These are phyloP conservation scores for Solanum aculeatissimum DNA, from an alignment of 305 asterid genomes.

Conservation along the genomic window DNA sequence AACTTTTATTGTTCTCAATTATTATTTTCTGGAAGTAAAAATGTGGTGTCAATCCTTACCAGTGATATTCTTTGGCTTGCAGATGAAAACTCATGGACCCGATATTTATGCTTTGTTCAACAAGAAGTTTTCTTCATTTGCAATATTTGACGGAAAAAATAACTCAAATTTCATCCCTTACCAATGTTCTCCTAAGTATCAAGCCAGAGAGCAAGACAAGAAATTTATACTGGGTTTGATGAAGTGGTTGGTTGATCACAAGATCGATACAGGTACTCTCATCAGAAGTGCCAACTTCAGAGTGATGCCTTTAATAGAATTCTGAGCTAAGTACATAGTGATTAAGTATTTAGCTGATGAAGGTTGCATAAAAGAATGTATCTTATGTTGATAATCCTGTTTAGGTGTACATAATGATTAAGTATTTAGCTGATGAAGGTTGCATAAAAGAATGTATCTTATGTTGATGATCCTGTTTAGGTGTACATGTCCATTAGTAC, in stretches of 20 bases:
- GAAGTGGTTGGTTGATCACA: conserved; percentile 30
- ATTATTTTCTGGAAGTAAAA: background rate
- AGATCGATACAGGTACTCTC: conserved; percentile 21
- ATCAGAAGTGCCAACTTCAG: background rate
- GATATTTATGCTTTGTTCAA: conserved; percentile 46
- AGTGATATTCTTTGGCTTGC: background rate
- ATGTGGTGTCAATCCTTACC: background rate
- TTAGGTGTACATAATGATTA: background rate
- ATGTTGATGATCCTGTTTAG: background rate
- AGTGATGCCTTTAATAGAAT: background rate
- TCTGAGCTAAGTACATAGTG: background rate
- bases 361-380: background rate
- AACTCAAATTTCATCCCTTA: conserved; percentile 32
- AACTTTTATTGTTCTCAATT: background rate
- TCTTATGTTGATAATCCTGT: background rate
- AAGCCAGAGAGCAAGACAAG: conserved; percentile 43
- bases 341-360: background rate
- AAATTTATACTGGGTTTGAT: conserved; percentile 23
- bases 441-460: background rate
- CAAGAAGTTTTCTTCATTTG: conserved; percentile 65
- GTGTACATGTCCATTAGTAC: background rate
- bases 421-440: background rate
- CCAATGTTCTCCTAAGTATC: conserved; percentile 36
- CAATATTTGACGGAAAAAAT: conserved; percentile 43
- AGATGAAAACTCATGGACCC: conserved; percentile 39